phyloP scores from a whole-genome alignment of 176 grass and related monocot species.

The Tillandsia fasciculata region DNA sequence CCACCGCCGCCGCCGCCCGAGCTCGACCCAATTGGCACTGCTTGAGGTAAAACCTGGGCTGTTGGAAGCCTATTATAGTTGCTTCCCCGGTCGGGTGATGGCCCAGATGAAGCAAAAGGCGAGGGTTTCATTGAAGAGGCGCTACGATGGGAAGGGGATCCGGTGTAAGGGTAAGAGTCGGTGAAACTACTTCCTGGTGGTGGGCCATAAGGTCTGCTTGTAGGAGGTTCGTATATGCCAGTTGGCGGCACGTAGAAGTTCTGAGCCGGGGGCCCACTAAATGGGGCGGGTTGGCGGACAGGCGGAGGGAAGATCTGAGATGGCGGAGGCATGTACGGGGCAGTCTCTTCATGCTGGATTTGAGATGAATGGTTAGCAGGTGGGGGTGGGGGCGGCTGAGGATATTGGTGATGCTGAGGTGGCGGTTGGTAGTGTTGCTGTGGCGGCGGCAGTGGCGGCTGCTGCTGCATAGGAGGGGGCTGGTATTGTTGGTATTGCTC shows the following conservation, averaged over 20 bases:
- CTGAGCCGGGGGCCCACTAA: slow-evolving; percentile 33
- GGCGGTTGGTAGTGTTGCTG: slow-evolving; percentile 27
- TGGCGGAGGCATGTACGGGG: slow-evolving; percentile 31
- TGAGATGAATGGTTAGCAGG: slow-evolving; percentile 36
- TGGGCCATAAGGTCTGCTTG: slow-evolving; percentile 43
- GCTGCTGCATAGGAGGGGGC: background rate
- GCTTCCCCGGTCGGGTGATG: slow-evolving; percentile 29
- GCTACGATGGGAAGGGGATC: slow-evolving; percentile 53
- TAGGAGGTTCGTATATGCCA: slow-evolving; percentile 40
- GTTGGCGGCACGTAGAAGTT: slow-evolving; percentile 50
- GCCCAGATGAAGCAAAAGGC: slow-evolving; percentile 22
- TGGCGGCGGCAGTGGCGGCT: slow-evolving; percentile 9
- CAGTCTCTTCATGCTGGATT: slow-evolving; percentile 39
- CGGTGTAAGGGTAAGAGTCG: slow-evolving; percentile 49
- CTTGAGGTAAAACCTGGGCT: slow-evolving; percentile 63
- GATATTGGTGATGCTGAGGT: slow-evolving; percentile 40
- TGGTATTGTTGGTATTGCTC: slow-evolving; percentile 47
- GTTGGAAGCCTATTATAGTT: slow-evolving; percentile 51
- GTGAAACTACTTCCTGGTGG: slow-evolving; percentile 33
- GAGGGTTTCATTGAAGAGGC: slow-evolving; percentile 44
- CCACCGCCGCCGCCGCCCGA: slow-evolving; percentile 5
- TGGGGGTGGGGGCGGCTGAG: slow-evolving; percentile 32
- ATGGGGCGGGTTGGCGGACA: slow-evolving; percentile 29
- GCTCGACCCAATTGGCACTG: slow-evolving; percentile 25
- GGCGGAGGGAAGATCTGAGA: slow-evolving; percentile 50